phyloP scores from a whole-genome alignment of 805 yeast species.

The Saccharomycopsis oosterbeekiorum region DNA sequence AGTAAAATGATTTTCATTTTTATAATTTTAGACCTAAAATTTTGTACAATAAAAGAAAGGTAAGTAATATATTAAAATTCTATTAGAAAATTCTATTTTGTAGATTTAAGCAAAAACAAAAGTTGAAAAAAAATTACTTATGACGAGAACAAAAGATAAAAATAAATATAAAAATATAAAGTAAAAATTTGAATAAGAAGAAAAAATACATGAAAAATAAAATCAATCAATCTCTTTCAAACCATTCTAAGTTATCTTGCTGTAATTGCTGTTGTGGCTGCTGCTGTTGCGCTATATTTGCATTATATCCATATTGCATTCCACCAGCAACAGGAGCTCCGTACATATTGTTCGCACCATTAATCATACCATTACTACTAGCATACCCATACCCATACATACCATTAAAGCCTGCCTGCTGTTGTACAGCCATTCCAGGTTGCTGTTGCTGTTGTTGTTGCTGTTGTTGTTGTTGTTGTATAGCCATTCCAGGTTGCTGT shows the following conservation, averaged over 20 bases:
- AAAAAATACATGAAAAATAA: neutral
- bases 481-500: neutral
- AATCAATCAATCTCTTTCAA: conserved; percentile 12
- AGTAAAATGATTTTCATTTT: neutral
- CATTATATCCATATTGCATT: neutral
- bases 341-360: neutral
- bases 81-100: neutral
- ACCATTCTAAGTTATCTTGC: conserved; percentile 18
- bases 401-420: neutral
- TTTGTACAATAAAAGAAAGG: neutral
- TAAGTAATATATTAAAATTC: neutral
- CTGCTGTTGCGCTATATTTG: neutral
- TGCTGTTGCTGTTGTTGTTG: neutral
- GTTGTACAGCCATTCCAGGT: neutral
- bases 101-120: neutral
- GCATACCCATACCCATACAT: neutral
- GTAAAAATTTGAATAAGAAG: too few species aligned
- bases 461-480: neutral
- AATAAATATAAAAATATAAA: neutral
- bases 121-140: neutral
- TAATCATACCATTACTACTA: neutral
- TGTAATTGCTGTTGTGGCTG: conserved; percentile 9
- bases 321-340: neutral
- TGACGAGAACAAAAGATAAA: neutral
- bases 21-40: neutral